These are phyloP conservation scores for Verticillium klebahnii DNA, from an alignment of 2,329 filamentous ascomycete genomes.

Conservation along the genomic window DNA sequence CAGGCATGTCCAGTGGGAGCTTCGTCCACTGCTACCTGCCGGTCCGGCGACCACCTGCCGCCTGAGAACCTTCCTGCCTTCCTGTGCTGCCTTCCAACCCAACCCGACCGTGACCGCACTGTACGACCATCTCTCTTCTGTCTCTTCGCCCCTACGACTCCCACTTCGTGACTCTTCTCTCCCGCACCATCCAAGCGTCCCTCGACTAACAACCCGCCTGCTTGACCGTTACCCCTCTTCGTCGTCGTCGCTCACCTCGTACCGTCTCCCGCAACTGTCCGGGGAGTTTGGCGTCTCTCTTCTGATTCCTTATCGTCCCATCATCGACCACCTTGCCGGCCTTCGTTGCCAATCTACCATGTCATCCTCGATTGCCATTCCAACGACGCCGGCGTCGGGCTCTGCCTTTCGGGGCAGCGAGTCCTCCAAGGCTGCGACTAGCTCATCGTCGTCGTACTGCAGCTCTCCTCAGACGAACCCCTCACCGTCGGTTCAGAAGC, in stretches of 20 bases:
- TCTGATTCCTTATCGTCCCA: background rate
- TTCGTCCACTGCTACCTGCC: background rate
- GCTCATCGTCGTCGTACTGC: slow-evolving; percentile 52
- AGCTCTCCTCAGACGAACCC: slow-evolving; percentile 48
- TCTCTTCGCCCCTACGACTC: background rate
- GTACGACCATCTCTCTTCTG: slow-evolving; percentile 3
- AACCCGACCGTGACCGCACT: slow-evolving; percentile 1
- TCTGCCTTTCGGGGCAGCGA: slow-evolving; percentile 22
- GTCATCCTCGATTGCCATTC: slow-evolving; percentile 69
- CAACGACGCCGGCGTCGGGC: slow-evolving; percentile 34
- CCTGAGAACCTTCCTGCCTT: background rate
- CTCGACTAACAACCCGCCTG: background rate
- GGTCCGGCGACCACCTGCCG: background rate
- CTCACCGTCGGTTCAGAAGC: slow-evolving; percentile 32
- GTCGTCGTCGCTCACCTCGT: background rate
- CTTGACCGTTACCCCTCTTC: background rate
- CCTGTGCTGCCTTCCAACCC: slow-evolving; percentile 1
- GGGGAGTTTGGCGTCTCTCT: background rate
- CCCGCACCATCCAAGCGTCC: background rate
- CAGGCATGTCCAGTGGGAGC: background rate
- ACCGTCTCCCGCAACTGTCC: background rate
- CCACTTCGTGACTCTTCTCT: background rate
- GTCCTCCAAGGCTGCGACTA: slow-evolving; percentile 39
- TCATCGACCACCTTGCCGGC: background rate
- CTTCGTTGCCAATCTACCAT: slow-evolving; percentile 29